Conservation (phyloP, 768 basidiomycete species). For the Suillus plorans region DNA sequence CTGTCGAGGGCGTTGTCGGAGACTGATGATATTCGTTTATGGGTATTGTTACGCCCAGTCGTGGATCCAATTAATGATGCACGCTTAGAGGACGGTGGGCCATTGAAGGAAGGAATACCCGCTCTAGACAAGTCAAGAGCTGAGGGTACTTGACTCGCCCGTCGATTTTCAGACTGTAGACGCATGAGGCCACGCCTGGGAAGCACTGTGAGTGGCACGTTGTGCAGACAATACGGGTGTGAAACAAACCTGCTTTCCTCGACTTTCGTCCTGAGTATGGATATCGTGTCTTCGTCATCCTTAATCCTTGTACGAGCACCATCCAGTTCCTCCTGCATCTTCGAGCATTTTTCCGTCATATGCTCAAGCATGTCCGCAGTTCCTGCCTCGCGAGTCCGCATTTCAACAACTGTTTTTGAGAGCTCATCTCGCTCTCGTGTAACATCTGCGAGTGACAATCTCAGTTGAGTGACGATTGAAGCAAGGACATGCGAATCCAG, state of each 20-base stretch:
- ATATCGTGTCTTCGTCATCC: constrained; percentile 79
- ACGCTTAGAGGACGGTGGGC: constrained; percentile 61
- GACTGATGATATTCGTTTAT: constrained; percentile 74
- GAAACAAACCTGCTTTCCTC: constrained; percentile 76
- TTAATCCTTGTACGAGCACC: constrained; percentile 49
- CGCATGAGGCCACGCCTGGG: constrained; percentile 82
- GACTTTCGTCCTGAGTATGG: constrained; percentile 75
- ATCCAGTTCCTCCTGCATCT: constrained; percentile 56
- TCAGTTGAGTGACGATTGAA: constrained; percentile 73
- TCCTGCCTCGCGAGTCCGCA: constrained; percentile 55
- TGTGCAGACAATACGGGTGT: not conserved
- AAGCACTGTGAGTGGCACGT: constrained; percentile 12
- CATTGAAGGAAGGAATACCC: constrained; percentile 35
- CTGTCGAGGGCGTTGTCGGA: constrained; percentile 50
- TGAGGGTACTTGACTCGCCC: constrained; percentile 52
- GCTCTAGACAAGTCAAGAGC: constrained; percentile 59
- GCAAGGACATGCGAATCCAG: constrained; percentile 76
- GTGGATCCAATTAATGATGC: constrained; percentile 68
- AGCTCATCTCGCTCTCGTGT: constrained; percentile 75
- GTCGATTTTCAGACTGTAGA: constrained; percentile 73
- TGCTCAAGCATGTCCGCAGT: constrained; percentile 61
- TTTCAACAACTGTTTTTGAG: constrained; percentile 46
- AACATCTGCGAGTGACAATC: constrained; percentile 59
- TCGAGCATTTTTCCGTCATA: constrained; percentile 65
- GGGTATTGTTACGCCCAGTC: constrained; percentile 45